phyloP scores from a whole-genome alignment of 768 basidiomycete species.

The Russula sp. region DNA sequence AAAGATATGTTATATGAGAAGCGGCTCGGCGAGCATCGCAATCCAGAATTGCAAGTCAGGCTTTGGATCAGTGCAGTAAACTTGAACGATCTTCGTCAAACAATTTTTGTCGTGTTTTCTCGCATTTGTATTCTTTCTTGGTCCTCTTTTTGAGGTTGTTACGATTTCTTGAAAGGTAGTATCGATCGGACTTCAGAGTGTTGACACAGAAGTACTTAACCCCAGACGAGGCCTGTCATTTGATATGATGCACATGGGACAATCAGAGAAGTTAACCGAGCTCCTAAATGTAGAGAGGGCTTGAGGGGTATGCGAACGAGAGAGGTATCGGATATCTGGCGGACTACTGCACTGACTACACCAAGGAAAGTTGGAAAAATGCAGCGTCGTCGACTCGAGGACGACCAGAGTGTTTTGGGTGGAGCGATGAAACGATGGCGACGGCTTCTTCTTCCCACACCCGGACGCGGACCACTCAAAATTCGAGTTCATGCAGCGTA shows the following conservation, averaged over 20 bases:
- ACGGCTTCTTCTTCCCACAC: constrained; percentile 2
- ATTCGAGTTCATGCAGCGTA: constrained; percentile 1
- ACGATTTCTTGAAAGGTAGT: too few relatives aligned
- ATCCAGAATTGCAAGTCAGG: constrained; percentile 51
- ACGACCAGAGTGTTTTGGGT: background rate
- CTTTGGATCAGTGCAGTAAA: constrained; percentile 55
- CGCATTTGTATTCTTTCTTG: too few relatives aligned
- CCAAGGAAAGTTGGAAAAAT: too few relatives aligned
- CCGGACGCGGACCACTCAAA: constrained; percentile 1
- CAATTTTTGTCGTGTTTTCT: background rate
- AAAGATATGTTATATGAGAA: constrained; percentile 71
- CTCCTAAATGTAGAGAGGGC: too few relatives aligned
- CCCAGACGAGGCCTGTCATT: too few relatives aligned
- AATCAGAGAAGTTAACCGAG: too few relatives aligned
- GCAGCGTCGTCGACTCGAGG: background rate
- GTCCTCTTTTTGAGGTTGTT: background rate
- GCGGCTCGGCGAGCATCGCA: constrained; percentile 59
- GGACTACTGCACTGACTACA: too few relatives aligned
- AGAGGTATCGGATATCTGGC: too few relatives aligned
- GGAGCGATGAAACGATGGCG: background rate
- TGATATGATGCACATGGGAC: too few relatives aligned
- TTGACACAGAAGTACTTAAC: too few relatives aligned
- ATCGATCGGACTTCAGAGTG: too few relatives aligned
- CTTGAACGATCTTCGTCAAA: background rate
- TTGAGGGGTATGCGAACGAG: too few relatives aligned